A percentile compares a stretch with the other conserved stretches of the same genome.
phyloP scores from a whole-genome alignment of 148 eudicot species.

The Selenicereus undatus region DNA sequence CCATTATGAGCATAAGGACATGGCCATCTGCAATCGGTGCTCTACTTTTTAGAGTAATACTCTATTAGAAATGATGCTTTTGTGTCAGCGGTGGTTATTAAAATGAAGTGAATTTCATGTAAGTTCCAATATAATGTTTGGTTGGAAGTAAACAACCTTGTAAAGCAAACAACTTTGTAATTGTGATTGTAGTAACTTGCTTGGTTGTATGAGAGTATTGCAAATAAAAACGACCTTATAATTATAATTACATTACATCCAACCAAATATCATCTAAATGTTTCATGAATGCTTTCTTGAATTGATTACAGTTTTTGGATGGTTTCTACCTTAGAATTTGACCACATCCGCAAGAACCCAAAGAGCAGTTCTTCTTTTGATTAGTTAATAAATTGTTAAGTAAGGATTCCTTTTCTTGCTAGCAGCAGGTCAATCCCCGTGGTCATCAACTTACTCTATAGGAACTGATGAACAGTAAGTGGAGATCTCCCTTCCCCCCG shows the following conservation, averaged over 20 bases:
- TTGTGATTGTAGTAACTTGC: too few species aligned
- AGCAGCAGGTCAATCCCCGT: conserved; percentile 2
- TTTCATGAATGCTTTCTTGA: too few species aligned
- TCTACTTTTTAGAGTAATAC: neutral
- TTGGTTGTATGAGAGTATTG: too few species aligned
- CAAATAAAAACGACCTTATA: too few species aligned
- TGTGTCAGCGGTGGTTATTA: neutral
- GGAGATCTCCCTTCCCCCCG: neutral
- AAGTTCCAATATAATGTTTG: neutral
- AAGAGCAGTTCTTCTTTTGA: neutral
- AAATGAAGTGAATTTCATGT: neutral
- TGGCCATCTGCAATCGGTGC: neutral
- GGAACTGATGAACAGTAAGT: conserved; percentile 5
- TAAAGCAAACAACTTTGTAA: too few species aligned
- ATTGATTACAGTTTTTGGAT: too few species aligned
- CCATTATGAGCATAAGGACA: neutral
- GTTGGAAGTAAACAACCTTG: too few species aligned
- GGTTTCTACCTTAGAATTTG: neutral
- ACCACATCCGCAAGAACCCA: neutral
- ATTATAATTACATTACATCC: too few species aligned
- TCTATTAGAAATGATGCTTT: neutral
- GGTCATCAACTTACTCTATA: neutral
- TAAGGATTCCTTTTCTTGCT: conserved; percentile 2
- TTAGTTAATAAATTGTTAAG: neutral
- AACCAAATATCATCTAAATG: too few species aligned